These are phyloP conservation scores for Alliaria petiolata DNA, from an alignment of 345 rosid genomes.

Conservation along the genomic window DNA sequence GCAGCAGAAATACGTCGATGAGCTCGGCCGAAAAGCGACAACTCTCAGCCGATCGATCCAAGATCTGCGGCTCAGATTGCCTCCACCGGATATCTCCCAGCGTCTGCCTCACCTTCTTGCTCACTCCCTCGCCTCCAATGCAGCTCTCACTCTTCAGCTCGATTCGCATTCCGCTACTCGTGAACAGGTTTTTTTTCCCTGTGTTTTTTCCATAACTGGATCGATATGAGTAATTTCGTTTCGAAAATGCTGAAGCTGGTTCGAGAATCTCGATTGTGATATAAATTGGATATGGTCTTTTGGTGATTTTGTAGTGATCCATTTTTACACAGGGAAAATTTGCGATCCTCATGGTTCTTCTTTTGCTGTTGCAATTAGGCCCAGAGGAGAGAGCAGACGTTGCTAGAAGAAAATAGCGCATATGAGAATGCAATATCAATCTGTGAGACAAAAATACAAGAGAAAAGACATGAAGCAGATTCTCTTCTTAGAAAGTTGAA, in stretches of 20 bases:
- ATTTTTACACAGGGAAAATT: background rate
- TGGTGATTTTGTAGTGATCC: background rate
- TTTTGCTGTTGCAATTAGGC: constrained; percentile 37
- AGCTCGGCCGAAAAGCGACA: constrained; percentile 65
- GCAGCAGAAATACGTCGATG: constrained; percentile 61
- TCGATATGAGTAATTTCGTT: background rate
- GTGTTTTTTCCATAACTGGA: background rate
- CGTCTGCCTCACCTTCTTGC: constrained; percentile 93
- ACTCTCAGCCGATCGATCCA: constrained; percentile 78
- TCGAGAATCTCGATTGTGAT: background rate
- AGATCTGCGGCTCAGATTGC: constrained; percentile 77
- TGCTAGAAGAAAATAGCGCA: constrained; percentile 68
- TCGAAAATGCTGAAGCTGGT: background rate
- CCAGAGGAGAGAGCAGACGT: constrained; percentile 73
- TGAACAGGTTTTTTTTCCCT: constrained; percentile 53
- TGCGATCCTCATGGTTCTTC: background rate
- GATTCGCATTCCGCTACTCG: constrained; percentile 92
- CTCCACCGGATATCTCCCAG: constrained; percentile 82
- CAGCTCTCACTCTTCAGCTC: constrained; percentile 85
- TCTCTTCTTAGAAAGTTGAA: constrained; percentile 50
- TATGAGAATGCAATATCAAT: constrained; percentile 76
- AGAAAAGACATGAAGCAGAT: constrained; percentile 64
- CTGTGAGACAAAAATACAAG: constrained; percentile 65
- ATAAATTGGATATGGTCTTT: background rate
- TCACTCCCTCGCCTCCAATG: constrained; percentile 88